Percentiles rank a stretch among this genome's conserved stretches.
Evolutionary conservation across 2,329 filamentous ascomycete species (phyloP).

Genomic region (Zasmidium citrigriseum): DNA sequence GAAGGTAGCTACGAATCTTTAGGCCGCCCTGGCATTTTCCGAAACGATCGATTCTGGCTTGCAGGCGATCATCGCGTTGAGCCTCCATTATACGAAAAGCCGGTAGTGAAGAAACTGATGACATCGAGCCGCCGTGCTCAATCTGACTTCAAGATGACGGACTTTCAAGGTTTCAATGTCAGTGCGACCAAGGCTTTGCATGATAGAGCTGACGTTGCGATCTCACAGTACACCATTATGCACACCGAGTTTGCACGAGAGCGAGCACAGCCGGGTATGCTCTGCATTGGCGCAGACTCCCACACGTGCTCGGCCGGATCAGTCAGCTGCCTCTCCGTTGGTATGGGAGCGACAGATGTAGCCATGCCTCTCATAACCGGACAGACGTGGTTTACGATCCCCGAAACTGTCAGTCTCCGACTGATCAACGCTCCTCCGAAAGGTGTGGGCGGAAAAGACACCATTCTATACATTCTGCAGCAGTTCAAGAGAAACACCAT

Average conservation of each 20-base stretch:
- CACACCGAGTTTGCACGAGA: constrained; percentile 11
- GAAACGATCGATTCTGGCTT: constrained; percentile 13
- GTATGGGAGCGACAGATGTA: constrained; percentile 13
- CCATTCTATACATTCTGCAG: constrained; percentile 8
- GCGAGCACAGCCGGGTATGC: constrained; percentile 10
- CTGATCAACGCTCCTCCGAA: constrained; percentile 1
- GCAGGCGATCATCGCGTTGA: constrained; percentile 11
- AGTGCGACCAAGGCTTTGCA: neutral
- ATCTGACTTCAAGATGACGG: constrained; percentile 5
- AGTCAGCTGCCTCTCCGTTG: constrained; percentile 9
- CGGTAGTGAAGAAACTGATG: neutral
- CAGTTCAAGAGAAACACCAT: constrained; percentile 12
- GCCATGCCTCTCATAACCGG: constrained; percentile 7
- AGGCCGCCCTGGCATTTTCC: neutral
- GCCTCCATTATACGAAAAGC: neutral
- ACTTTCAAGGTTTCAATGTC: constrained; percentile 4
- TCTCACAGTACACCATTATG: constrained; percentile 6
- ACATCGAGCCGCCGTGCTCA: neutral
- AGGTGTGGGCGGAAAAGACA: constrained; percentile 10
- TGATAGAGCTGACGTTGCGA: neutral
- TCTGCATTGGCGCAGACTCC: constrained; percentile 6
- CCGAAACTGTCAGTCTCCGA: constrained; percentile 7
- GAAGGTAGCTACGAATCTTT: neutral
- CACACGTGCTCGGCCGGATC: constrained; percentile 9
- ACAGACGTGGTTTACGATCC: constrained; percentile 14